phyloP scores from a whole-genome alignment of 2,329 filamentous ascomycete genomes.

The Xylariaceae sp. region DNA sequence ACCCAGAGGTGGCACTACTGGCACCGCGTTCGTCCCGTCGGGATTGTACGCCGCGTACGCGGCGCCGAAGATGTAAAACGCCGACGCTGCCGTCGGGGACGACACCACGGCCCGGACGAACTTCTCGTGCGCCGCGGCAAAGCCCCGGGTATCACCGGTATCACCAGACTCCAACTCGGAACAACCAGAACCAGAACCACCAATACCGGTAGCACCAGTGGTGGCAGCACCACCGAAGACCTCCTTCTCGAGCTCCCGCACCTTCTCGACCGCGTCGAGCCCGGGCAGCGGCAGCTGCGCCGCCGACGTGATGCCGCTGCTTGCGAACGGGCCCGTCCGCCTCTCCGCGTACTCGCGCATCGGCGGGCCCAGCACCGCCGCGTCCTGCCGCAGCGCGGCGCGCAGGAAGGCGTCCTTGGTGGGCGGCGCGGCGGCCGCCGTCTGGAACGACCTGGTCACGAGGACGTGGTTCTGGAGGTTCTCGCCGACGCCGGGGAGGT shows the following conservation, averaged over 20 bases:
- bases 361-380: slow-evolving; percentile 1
- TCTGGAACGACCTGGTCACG: slow-evolving; percentile 4
- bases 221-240: neutral
- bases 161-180: neutral
- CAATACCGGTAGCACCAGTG: too few species aligned
- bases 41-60: slow-evolving; percentile 1
- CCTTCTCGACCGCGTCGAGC: slow-evolving; percentile 1
- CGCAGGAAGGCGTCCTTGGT: slow-evolving; percentile 1
- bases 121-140: slow-evolving; percentile 1
- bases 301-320: neutral
- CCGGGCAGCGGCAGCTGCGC: slow-evolving; percentile 3
- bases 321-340: slow-evolving; percentile 2
- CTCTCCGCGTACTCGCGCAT: slow-evolving; percentile 2
- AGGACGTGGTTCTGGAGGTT: slow-evolving; percentile 15
- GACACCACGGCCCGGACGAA: slow-evolving; percentile 1
- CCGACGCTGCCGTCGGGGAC: neutral
- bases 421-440: neutral
- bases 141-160: neutral
- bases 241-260: neutral
- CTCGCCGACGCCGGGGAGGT: slow-evolving; percentile 24
- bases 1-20: too few species aligned
- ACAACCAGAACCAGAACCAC: neutral
- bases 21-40: too few species aligned
- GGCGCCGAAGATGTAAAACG: slow-evolving; percentile 2
- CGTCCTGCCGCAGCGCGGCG: slow-evolving; percentile 3